These are phyloP conservation scores for Coriolopsis trogii DNA, from an alignment of 1,284 basidiomycete genomes.

Conservation along the genomic window DNA sequence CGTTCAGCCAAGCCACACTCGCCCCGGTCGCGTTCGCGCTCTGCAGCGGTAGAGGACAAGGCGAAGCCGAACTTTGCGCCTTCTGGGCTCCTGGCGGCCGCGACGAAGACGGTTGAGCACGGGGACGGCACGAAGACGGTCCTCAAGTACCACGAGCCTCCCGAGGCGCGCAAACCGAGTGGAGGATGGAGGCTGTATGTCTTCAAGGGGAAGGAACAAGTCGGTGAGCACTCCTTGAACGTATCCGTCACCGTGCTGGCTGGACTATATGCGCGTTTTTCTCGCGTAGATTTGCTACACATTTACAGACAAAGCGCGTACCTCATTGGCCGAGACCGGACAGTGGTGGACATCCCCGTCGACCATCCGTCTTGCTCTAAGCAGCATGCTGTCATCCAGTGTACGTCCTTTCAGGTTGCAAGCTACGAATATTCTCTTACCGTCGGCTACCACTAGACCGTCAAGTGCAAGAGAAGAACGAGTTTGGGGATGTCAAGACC, in stretches of 20 bases:
- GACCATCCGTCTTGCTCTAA: conserved; percentile 98
- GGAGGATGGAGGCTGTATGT: conserved; percentile 95
- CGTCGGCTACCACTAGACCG: conserved; percentile 56
- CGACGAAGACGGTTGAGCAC: conserved; percentile 85
- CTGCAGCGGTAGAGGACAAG: conserved; percentile 50
- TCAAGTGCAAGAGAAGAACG: conserved; percentile 83
- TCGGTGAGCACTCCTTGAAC: conserved; percentile 60
- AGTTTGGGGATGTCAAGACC: conserved; percentile 81
- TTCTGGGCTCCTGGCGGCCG: conserved; percentile 93
- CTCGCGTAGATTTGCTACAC: conserved; percentile 77
- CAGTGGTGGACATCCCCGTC: conserved; percentile 87
- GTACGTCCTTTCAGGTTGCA: conserved; percentile 42
- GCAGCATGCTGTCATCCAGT: conserved; percentile 97
- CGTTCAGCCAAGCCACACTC: conserved; percentile 44
- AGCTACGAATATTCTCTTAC: conserved; percentile 15
- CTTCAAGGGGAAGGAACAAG: conserved; percentile 93
- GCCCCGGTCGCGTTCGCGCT: conserved; percentile 33
- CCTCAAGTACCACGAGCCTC: conserved; percentile 98
- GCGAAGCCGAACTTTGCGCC: conserved; percentile 86
- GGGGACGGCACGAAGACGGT: conserved; percentile 81
- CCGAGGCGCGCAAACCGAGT: conserved; percentile 92
- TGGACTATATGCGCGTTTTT: conserved; percentile 7
- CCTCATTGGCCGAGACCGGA: conserved; percentile 87
- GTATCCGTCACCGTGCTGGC: neutral
- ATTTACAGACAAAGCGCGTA: conserved; percentile 94